Conservation (phyloP, 306 rosid species). For the Psophocarpus tetragonolobus region DNA sequence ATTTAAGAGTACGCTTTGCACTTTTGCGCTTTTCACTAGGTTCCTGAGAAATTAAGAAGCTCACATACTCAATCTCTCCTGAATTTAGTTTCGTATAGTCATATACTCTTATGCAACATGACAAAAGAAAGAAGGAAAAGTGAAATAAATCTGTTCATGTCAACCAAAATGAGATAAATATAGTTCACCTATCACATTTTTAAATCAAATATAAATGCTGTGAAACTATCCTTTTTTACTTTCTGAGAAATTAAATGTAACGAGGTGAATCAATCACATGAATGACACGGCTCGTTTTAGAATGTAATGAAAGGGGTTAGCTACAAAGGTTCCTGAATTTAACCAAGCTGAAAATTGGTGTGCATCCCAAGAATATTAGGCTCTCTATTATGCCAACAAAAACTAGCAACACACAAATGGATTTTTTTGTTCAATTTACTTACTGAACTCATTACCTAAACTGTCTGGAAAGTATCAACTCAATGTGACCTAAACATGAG, state of each 20-base stretch:
- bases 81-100: background rate
- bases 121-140: background rate
- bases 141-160: background rate
- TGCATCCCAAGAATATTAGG: slow-evolving; percentile 8
- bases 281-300: background rate
- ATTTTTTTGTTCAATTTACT: background rate
- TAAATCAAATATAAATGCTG: background rate
- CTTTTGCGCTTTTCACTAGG: slow-evolving; percentile 73
- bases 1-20: slow-evolving; percentile 73
- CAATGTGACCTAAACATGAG: background rate
- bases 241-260: background rate
- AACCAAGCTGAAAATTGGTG: background rate
- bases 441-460: background rate
- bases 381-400: background rate
- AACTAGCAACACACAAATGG: background rate
- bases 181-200: background rate
- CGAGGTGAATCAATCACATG: slow-evolving; percentile 15
- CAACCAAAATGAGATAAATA: slow-evolving; percentile 16
- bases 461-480: background rate
- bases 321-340: background rate
- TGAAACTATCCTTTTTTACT: background rate
- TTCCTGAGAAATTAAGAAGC: slow-evolving; percentile 57
- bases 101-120: background rate
- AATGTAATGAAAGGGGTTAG: background rate
- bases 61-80: slow-evolving; percentile 19